These are phyloP conservation scores for Hemileccinum impolitum DNA, from an alignment of 768 basidiomycete species.

Conservation along the genomic window DNA sequence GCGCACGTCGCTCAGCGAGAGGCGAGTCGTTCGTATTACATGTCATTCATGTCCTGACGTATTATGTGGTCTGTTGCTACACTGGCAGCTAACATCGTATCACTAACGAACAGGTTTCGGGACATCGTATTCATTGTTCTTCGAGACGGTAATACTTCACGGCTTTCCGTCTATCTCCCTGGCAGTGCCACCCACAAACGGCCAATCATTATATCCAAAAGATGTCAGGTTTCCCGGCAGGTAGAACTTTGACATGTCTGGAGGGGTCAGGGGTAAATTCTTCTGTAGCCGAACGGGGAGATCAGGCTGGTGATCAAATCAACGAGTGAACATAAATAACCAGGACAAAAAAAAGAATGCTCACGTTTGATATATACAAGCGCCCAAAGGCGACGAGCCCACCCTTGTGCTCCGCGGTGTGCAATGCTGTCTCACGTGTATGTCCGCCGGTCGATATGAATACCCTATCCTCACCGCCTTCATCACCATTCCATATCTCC, in stretches of 20 bases:
- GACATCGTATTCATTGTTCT: too few species aligned
- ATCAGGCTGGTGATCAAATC: slow-evolving; percentile 23
- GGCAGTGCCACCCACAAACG: slow-evolving; percentile 17
- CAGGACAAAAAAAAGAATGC: slow-evolving; percentile 32
- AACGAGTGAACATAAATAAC: not conserved
- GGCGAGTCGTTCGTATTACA: too few species aligned
- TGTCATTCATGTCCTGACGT: too few species aligned
- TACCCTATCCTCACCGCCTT: slow-evolving; percentile 25
- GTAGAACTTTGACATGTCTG: slow-evolving; percentile 23
- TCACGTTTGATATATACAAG: slow-evolving; percentile 40
- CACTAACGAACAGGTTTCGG: too few species aligned
- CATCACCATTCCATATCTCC: slow-evolving; percentile 37
- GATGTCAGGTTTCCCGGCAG: slow-evolving; percentile 21
- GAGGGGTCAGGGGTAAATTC: slow-evolving; percentile 16
- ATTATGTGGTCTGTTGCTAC: too few species aligned
- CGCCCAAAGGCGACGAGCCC: slow-evolving; percentile 34
- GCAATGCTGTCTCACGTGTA: slow-evolving; percentile 38
- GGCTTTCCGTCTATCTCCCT: not conserved
- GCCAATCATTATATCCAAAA: slow-evolving; percentile 31
- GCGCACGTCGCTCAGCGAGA: too few species aligned
- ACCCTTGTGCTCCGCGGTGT: slow-evolving; percentile 30
- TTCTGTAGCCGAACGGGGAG: slow-evolving; percentile 29
- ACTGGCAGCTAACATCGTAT: too few species aligned
- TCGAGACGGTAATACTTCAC: not conserved
- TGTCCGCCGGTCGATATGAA: slow-evolving; percentile 47